These are phyloP conservation scores for Lumnitzera littorea DNA, from an alignment of 345 rosid species.

Conservation along the genomic window DNA sequence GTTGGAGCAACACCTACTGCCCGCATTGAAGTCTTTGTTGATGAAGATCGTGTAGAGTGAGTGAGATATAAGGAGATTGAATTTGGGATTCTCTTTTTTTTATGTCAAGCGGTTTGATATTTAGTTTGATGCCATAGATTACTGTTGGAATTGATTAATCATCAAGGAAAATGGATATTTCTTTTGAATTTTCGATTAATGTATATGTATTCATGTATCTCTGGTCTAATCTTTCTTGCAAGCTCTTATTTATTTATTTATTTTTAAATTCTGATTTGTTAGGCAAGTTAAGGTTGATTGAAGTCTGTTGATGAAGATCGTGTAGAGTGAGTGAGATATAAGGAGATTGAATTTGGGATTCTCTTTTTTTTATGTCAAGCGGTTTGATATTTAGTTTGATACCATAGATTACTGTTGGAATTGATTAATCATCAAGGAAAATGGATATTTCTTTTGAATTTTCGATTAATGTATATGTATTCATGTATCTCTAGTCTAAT, in stretches of 20 bases:
- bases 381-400: too few species aligned
- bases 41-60: constrained; percentile 65
- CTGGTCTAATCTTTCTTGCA: neutral
- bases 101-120: too few species aligned
- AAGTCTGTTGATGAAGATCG: constrained; percentile 82
- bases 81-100: neutral
- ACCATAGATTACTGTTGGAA: too few species aligned
- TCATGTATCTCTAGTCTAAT: neutral
- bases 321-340: constrained; percentile 39
- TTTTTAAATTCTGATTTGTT: constrained; percentile 4
- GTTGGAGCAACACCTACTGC: constrained; percentile 34
- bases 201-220: neutral
- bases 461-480: neutral
- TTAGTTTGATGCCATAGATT: too few species aligned
- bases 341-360: neutral
- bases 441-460: too few species aligned
- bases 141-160: too few species aligned
- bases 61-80: constrained; percentile 13
- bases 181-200: too few species aligned
- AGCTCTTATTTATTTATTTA: too few species aligned
- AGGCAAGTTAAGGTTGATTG: constrained; percentile 31
- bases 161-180: too few species aligned
- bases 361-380: neutral
- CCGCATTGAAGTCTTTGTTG: constrained; percentile 68
- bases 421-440: too few species aligned